phyloP scores from a whole-genome alignment of 495 filamentous ascomycete genomes.

The Pyrenula massariospora region DNA sequence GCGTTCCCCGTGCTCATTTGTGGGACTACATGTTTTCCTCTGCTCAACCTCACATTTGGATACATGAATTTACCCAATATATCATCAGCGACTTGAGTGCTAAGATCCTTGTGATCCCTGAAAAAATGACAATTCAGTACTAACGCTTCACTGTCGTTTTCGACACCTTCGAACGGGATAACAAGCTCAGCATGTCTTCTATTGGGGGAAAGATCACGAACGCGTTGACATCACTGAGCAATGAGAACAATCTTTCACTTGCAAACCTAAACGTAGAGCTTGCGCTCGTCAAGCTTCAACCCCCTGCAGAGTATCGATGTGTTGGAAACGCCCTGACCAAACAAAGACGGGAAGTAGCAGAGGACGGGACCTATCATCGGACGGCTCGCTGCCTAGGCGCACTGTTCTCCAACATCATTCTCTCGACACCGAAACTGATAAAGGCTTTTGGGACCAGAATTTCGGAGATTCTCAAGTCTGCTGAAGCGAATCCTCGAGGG shows the following conservation, averaged over 20 bases:
- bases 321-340: slow-evolving; percentile 12
- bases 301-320: slow-evolving; percentile 16
- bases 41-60: no score
- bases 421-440: slow-evolving; percentile 8
- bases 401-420: slow-evolving; percentile 16
- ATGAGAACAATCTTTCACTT: slow-evolving; percentile 14
- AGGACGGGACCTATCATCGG: slow-evolving; percentile 15
- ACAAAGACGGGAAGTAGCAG: slow-evolving; percentile 11
- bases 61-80: no score
- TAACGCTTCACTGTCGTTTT: no score
- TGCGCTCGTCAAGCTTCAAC: slow-evolving; percentile 16
- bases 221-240: slow-evolving; percentile 7
- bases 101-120: no score
- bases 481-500: slow-evolving; percentile 1
- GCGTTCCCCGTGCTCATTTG: no score
- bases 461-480: slow-evolving; percentile 11
- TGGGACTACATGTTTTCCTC: no score
- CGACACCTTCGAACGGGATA: neutral
- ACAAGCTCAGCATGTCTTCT: neutral
- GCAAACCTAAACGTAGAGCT: slow-evolving; percentile 26
- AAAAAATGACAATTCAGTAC: no score
- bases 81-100: no score
- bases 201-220: neutral
- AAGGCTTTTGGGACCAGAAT: slow-evolving; percentile 13
- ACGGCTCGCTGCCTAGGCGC: slow-evolving; percentile 19